Percentiles rank a stretch among this genome's conserved stretches.
phyloP scores from a whole-genome alignment of 2,329 filamentous ascomycete species.

The Colletotrichum tropicale region DNA sequence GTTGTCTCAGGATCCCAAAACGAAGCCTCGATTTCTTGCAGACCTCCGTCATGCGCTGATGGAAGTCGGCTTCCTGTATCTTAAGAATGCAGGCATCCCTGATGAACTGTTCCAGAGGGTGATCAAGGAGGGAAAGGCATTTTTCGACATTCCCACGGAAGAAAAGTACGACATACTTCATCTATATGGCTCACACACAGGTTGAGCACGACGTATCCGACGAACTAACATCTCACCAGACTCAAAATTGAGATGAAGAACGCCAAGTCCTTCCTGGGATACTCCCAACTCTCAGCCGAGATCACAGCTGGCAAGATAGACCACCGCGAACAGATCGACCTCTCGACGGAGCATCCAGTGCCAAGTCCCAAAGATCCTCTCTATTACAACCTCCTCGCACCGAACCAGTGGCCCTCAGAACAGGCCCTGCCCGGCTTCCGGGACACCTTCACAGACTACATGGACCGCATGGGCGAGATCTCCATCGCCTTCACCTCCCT shows the following conservation, averaged over 20 bases:
- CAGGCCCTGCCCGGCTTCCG: conserved; percentile 70
- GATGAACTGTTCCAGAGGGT: conserved; percentile 69
- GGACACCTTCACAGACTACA: conserved; percentile 74
- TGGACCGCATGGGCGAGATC: conserved; percentile 74
- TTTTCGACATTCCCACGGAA: conserved; percentile 77
- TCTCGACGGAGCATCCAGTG: conserved; percentile 77
- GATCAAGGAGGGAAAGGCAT: conserved; percentile 69
- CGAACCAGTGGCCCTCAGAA: conserved; percentile 78
- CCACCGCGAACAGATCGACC: conserved; percentile 85
- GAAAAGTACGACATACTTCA: conserved; percentile 65
- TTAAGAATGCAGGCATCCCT: conserved; percentile 78
- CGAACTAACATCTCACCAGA: conserved; percentile 35
- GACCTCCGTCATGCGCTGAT: conserved; percentile 78
- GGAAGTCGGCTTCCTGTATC: conserved; percentile 87
- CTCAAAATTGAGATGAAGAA: conserved; percentile 77
- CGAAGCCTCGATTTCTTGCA: conserved; percentile 74
- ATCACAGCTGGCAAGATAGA: conserved; percentile 78
- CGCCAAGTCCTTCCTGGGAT: conserved; percentile 73
- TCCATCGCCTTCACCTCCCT: conserved; percentile 78
- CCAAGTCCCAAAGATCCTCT: conserved; percentile 67
- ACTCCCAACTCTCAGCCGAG: conserved; percentile 69
- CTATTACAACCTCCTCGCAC: conserved; percentile 79
- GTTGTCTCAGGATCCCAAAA: conserved; percentile 63
- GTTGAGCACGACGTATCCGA: not conserved
- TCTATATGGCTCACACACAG: not conserved